Conservation (phyloP, 768 basidiomycete species). For the Suillus sp. region DNA sequence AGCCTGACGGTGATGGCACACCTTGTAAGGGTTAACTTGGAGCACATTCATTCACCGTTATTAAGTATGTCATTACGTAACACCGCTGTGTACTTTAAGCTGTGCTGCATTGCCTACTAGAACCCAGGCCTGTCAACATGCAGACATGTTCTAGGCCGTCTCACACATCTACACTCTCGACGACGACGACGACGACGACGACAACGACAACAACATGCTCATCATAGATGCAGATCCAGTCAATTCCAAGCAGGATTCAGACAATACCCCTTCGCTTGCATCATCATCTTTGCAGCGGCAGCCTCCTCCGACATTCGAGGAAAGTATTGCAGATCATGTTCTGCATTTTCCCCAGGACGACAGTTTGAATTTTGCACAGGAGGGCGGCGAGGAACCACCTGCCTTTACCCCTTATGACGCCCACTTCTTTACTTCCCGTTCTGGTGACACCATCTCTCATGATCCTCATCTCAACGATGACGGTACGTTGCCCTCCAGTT, state of each 20-base stretch:
- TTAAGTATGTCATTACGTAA: conserved; percentile 4
- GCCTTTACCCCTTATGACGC: conserved; percentile 65
- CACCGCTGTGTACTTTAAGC: not conserved
- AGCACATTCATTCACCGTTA: not conserved
- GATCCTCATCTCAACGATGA: conserved; percentile 70
- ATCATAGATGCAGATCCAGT: not conserved
- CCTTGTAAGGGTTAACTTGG: conserved; percentile 1
- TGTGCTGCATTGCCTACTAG: too few relatives aligned
- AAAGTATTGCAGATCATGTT: conserved; percentile 27
- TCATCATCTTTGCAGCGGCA: conserved; percentile 2
- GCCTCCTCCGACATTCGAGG: conserved; percentile 32
- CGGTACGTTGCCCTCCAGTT: conserved; percentile 37
- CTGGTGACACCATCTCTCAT: conserved; percentile 65
- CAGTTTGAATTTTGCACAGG: conserved; percentile 23
- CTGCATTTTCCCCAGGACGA: conserved; percentile 27
- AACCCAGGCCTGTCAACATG: not conserved
- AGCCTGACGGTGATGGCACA: not conserved
- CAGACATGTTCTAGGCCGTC: conserved; percentile 1
- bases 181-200: not conserved
- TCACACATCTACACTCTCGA: not conserved
- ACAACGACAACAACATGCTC: not conserved
- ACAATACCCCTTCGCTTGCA: not conserved
- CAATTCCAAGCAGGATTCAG: not conserved
- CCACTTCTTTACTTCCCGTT: conserved; percentile 50
- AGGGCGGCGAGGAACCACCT: conserved; percentile 56